Evolutionary conservation across 1,284 basidiomycete species (phyloP).

Genomic region (Athelia psychrophila): DNA sequence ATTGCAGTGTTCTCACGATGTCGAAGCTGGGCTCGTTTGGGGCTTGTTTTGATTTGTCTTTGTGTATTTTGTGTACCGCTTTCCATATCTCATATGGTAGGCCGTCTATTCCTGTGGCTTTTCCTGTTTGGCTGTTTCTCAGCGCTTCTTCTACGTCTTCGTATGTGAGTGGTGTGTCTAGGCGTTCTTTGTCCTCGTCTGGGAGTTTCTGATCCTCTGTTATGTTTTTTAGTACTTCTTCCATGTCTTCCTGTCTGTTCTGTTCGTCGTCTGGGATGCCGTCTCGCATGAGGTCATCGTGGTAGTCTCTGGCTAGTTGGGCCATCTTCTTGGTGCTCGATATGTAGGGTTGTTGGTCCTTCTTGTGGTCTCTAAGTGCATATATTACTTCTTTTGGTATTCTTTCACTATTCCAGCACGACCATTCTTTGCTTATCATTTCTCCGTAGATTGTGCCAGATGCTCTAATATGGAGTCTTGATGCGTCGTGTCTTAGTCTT

Average conservation of each 20-base stretch:
- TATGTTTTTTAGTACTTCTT: neutral
- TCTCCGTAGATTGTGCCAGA: neutral
- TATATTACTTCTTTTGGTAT: conserved; percentile 22
- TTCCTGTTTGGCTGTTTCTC: conserved; percentile 2
- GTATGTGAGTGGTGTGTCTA: neutral
- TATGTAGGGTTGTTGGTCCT: neutral
- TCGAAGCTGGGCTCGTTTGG: neutral
- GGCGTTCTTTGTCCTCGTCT: neutral
- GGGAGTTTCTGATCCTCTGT: neutral
- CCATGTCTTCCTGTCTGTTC: neutral
- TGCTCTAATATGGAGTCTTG: neutral
- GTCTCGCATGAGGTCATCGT: conserved; percentile 19
- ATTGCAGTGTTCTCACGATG: conserved; percentile 6
- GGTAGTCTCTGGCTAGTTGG: conserved; percentile 20
- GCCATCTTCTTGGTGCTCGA: conserved; percentile 8
- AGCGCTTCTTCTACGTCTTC: neutral
- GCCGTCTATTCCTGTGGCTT: conserved; percentile 6
- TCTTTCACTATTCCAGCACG: conserved; percentile 17
- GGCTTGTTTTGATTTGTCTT: neutral
- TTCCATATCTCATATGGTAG: conserved; percentile 14
- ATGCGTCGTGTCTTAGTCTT: neutral
- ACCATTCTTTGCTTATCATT: conserved; percentile 25
- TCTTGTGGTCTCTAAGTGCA: conserved; percentile 11
- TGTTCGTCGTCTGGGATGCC: too few species aligned
- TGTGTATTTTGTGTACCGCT: neutral